These are phyloP conservation scores for Cryphonectria carpinicola DNA, from an alignment of 2,329 filamentous ascomycete species.

Conservation along the genomic window DNA sequence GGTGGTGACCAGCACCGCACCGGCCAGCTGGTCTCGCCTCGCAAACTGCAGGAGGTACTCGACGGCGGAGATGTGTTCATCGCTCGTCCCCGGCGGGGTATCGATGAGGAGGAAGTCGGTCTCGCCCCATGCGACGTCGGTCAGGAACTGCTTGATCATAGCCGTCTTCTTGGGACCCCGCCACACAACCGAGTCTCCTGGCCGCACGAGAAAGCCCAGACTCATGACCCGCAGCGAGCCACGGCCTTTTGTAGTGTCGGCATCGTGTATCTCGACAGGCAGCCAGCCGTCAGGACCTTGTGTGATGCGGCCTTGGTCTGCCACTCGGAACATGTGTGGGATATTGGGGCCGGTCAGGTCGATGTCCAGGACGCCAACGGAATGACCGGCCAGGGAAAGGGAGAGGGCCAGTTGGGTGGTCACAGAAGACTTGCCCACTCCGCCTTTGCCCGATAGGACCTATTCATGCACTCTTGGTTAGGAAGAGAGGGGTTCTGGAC, in stretches of 20 bases:
- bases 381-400: constrained; percentile 80
- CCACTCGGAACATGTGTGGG: constrained; percentile 89
- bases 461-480: constrained; percentile 35
- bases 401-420: constrained; percentile 94
- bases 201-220: constrained; percentile 83
- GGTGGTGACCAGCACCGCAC: constrained; percentile 93
- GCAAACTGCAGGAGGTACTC: constrained; percentile 75
- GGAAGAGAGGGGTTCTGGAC: not conserved
- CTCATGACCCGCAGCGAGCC: constrained; percentile 85
- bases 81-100: constrained; percentile 92
- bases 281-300: constrained; percentile 93
- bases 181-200: constrained; percentile 95
- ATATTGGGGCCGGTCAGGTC: constrained; percentile 97
- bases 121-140: constrained; percentile 84
- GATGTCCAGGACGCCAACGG: constrained; percentile 93
- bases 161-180: constrained; percentile 97
- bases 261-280: constrained; percentile 80
- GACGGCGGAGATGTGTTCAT: constrained; percentile 94
- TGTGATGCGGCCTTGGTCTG: constrained; percentile 78
- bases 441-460: constrained; percentile 94
- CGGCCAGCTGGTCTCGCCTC: constrained; percentile 71
- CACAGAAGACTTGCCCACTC: constrained; percentile 97
- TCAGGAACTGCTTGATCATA: constrained; percentile 96
- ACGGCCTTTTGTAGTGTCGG: constrained; percentile 52
- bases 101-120: constrained; percentile 95